phyloP scores from a whole-genome alignment of 2,329 filamentous ascomycete species.

The Colletotrichum abscissum region DNA sequence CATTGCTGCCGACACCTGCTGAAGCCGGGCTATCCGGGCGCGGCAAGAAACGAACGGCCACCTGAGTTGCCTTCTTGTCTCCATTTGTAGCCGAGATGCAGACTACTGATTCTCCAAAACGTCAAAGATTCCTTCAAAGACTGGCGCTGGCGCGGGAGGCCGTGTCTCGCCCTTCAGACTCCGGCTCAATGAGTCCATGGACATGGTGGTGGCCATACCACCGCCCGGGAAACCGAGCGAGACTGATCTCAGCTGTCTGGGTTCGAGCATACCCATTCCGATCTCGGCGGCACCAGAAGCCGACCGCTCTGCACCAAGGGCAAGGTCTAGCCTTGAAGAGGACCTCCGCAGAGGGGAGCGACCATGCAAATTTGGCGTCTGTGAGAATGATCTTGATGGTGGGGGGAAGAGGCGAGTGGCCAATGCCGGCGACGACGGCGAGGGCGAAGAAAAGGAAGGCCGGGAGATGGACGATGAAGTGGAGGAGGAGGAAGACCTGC shows the following conservation, averaged over 20 bases:
- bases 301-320: slow-evolving; percentile 25
- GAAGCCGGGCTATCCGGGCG: not conserved
- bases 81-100: not conserved
- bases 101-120: slow-evolving; percentile 26
- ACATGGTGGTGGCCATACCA: not conserved
- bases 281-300: slow-evolving; percentile 24
- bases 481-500: slow-evolving; percentile 1
- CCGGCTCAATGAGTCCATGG: slow-evolving; percentile 5
- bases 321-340: slow-evolving; percentile 25
- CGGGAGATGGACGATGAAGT: not conserved
- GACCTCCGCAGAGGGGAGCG: slow-evolving; percentile 13
- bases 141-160: not conserved
- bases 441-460: not conserved
- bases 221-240: not conserved
- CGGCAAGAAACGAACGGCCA: not conserved
- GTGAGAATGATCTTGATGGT: not conserved
- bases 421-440: not conserved
- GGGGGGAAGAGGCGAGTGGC: not conserved
- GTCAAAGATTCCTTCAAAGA: slow-evolving; percentile 32
- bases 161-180: slow-evolving; percentile 7
- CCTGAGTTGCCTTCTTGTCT: not conserved
- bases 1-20: not conserved
- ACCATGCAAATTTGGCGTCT: slow-evolving; percentile 8
- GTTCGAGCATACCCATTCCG: slow-evolving; percentile 29
- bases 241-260: slow-evolving; percentile 8